These are phyloP conservation scores for Limnanthes douglasii DNA, from an alignment of 345 rosid species.

Conservation along the genomic window DNA sequence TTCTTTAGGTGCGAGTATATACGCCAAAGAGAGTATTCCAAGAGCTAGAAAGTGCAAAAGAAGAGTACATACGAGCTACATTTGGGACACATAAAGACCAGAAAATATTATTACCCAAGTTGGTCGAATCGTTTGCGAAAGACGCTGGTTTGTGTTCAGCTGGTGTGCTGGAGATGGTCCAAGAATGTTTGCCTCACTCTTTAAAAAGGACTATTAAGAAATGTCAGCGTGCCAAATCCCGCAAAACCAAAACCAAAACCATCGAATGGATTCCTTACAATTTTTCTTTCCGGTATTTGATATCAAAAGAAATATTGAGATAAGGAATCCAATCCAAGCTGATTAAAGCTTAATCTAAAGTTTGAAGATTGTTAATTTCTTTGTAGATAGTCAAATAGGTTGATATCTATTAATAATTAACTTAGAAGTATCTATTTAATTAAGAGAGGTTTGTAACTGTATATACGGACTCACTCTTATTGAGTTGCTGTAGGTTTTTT, in stretches of 20 bases:
- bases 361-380: no score
- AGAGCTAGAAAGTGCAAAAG: slow-evolving; percentile 80
- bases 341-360: no score
- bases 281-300: slow-evolving; percentile 73
- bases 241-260: slow-evolving; percentile 50
- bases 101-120: slow-evolving; percentile 69
- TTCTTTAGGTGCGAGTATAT: slow-evolving; percentile 55
- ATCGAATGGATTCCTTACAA: slow-evolving; percentile 91
- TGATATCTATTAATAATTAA: no score
- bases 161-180: slow-evolving; percentile 53
- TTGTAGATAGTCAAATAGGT: no score
- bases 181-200: slow-evolving; percentile 48
- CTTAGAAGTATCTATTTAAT: no score
- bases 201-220: slow-evolving; percentile 32
- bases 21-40: slow-evolving; percentile 56
- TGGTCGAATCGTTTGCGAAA: slow-evolving; percentile 58
- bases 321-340: no score
- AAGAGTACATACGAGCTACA: slow-evolving; percentile 71
- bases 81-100: slow-evolving; percentile 51
- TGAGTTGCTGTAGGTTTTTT: no score
- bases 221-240: slow-evolving; percentile 40
- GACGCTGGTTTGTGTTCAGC: slow-evolving; percentile 44
- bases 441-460: no score
- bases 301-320: slow-evolving; percentile 61
- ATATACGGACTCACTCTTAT: no score